These are phyloP conservation scores for Hippophae tibetana DNA, from an alignment of 306 rosid species.

Conservation along the genomic window DNA sequence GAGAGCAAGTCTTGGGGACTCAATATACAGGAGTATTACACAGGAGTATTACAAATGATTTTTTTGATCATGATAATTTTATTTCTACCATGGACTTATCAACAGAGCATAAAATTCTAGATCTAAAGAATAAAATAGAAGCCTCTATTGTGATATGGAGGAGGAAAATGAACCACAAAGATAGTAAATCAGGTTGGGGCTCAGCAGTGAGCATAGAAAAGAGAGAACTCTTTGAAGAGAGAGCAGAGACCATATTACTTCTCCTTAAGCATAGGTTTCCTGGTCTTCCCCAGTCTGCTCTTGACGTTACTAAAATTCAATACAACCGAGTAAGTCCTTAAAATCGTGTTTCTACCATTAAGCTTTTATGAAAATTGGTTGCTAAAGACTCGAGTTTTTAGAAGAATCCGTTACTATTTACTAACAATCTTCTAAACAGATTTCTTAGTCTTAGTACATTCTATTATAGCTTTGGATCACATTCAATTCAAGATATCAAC, in stretches of 20 bases:
- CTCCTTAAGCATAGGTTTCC: slow-evolving; percentile 87
- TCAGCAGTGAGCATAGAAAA: slow-evolving; percentile 91
- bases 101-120: slow-evolving; percentile 83
- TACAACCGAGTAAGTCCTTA: slow-evolving; percentile 42
- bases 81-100: slow-evolving; percentile 70
- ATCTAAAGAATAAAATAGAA: slow-evolving; percentile 84
- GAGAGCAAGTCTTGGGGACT: slow-evolving; percentile 90
- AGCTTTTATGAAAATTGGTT: too few species aligned
- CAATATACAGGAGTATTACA: slow-evolving; percentile 66
- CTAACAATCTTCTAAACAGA: too few species aligned
- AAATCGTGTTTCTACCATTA: too few species aligned
- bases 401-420: too few species aligned
- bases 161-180: slow-evolving; percentile 94
- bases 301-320: slow-evolving; percentile 97
- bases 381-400: too few species aligned
- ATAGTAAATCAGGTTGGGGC: slow-evolving; percentile 86
- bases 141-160: slow-evolving; percentile 96
- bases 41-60: slow-evolving; percentile 69
- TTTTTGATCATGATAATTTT: slow-evolving; percentile 83
- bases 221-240: slow-evolving; percentile 90
- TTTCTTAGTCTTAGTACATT: too few species aligned
- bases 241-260: slow-evolving; percentile 88
- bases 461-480: too few species aligned
- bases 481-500: neutral
- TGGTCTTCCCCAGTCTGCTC: slow-evolving; percentile 78